Conservation (phyloP, 768 basidiomycete species). For the Suillus decipiens region DNA sequence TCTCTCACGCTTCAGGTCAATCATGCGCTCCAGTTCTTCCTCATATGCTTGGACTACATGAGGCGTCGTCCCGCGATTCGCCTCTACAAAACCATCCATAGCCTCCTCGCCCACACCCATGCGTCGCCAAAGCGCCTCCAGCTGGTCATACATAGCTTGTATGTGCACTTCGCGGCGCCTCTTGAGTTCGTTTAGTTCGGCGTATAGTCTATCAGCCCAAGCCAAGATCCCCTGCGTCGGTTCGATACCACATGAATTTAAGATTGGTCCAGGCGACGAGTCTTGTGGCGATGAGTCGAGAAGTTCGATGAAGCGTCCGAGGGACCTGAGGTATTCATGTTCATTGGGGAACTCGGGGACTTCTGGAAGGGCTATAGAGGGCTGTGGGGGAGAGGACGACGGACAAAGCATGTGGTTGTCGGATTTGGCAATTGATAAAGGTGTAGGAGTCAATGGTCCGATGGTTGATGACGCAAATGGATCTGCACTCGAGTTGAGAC, state of each 20-base stretch:
- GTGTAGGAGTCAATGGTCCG: conserved; percentile 46
- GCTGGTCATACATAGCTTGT: conserved; percentile 90
- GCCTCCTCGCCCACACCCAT: conserved; percentile 77
- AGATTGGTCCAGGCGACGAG: conserved; percentile 23
- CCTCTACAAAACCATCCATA: conserved; percentile 92
- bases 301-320: conserved; percentile 62
- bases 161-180: conserved; percentile 78
- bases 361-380: conserved; percentile 15
- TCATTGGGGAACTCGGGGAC: conserved; percentile 29
- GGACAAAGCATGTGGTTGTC: conserved; percentile 38
- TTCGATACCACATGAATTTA: conserved; percentile 54
- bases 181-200: conserved; percentile 72
- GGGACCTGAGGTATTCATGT: conserved; percentile 55
- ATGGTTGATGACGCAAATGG: conserved; percentile 28
- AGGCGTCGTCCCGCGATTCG: conserved; percentile 77
- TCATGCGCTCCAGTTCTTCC: conserved; percentile 86
- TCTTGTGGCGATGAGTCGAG: conserved; percentile 45
- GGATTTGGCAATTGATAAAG: conserved; percentile 40
- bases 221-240: conserved; percentile 73
- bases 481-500: conserved; percentile 22
- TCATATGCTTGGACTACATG: conserved; percentile 82
- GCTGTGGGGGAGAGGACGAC: conserved; percentile 19
- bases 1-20: conserved; percentile 82
- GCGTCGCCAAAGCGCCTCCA: conserved; percentile 88
- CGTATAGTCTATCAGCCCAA: conserved; percentile 63